Percentiles rank a stretch among this genome's conserved stretches.
Conservation (phyloP, 2,329 filamentous ascomycete species). For the Neonectria neomacrospora region DNA sequence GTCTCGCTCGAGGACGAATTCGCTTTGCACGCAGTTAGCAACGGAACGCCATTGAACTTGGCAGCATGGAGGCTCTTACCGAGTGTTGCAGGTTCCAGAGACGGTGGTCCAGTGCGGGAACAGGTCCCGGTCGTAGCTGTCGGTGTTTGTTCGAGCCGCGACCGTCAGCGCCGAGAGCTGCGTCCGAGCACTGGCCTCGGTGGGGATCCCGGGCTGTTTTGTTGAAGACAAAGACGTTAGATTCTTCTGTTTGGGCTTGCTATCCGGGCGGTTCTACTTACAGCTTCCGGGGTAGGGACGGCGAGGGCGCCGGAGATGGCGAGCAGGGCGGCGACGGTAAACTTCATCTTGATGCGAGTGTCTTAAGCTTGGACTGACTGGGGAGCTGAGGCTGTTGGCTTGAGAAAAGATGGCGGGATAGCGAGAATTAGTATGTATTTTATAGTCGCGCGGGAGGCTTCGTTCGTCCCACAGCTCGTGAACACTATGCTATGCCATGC, state of each 20-base stretch:
- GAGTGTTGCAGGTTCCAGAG: constrained; percentile 75
- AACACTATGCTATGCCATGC: too few relatives aligned
- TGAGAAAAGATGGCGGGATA: not conserved
- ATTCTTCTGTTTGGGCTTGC: not conserved
- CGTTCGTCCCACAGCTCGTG: not conserved
- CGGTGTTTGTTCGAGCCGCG: constrained; percentile 62
- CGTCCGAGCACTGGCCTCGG: constrained; percentile 64
- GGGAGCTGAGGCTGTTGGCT: not conserved
- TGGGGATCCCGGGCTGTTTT: constrained; percentile 69
- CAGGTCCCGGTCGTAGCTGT: constrained; percentile 70
- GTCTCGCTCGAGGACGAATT: constrained; percentile 79
- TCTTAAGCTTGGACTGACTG: not conserved
- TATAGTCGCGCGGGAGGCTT: constrained; percentile 9
- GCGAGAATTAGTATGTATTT: not conserved
- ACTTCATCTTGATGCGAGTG: constrained; percentile 45
- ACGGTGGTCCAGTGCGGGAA: constrained; percentile 80
- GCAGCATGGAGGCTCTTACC: constrained; percentile 48
- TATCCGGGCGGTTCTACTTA: constrained; percentile 28
- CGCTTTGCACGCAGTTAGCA: constrained; percentile 50
- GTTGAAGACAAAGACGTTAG: constrained; percentile 1
- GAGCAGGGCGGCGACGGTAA: constrained; percentile 43
- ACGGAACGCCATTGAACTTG: not conserved
- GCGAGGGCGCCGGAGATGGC: constrained; percentile 45
- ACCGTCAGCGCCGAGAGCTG: constrained; percentile 70
- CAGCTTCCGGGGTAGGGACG: constrained; percentile 44